Percentiles rank a stretch among this genome's conserved stretches.
Conservation (phyloP, 768 basidiomycete species). For the Leccinum arenicola region DNA sequence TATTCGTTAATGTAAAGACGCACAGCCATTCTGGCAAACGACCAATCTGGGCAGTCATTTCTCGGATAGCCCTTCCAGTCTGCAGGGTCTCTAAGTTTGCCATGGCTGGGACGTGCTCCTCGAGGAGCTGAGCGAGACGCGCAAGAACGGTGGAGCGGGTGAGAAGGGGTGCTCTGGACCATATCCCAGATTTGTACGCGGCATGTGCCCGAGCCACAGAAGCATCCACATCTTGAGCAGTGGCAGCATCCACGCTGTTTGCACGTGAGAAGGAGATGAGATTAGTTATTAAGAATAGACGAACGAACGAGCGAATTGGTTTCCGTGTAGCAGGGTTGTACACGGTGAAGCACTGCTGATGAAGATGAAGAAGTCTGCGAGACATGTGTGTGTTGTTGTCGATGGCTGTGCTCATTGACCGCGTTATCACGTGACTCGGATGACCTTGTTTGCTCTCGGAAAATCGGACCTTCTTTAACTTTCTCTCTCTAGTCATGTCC, state of each 20-base stretch:
- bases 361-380: too few species aligned
- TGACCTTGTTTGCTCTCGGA: background rate
- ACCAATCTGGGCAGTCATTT: slow-evolving; percentile 77
- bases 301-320: slow-evolving; percentile 52
- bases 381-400: too few species aligned
- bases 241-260: slow-evolving; percentile 53
- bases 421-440: slow-evolving; percentile 21
- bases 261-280: background rate
- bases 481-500: slow-evolving; percentile 24
- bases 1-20: slow-evolving; percentile 25
- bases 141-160: slow-evolving; percentile 65
- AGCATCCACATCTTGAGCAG: slow-evolving; percentile 46
- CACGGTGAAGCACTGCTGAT: slow-evolving; percentile 37
- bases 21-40: slow-evolving; percentile 87
- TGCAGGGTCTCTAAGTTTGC: slow-evolving; percentile 70
- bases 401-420: slow-evolving; percentile 18
- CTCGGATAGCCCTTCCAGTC: slow-evolving; percentile 78
- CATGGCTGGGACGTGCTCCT: slow-evolving; percentile 53
- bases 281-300: slow-evolving; percentile 42
- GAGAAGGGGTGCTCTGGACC: slow-evolving; percentile 61
- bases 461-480: too few species aligned
- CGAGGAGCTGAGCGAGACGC: slow-evolving; percentile 60
- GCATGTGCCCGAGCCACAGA: slow-evolving; percentile 56
- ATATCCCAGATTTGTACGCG: slow-evolving; percentile 62
- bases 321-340: slow-evolving; percentile 70